Evolutionary conservation across 176 grass and related monocot species (phyloP), one percentile per base, ranked within the genome.

Genomic region (Paspalum notatum): DNA sequence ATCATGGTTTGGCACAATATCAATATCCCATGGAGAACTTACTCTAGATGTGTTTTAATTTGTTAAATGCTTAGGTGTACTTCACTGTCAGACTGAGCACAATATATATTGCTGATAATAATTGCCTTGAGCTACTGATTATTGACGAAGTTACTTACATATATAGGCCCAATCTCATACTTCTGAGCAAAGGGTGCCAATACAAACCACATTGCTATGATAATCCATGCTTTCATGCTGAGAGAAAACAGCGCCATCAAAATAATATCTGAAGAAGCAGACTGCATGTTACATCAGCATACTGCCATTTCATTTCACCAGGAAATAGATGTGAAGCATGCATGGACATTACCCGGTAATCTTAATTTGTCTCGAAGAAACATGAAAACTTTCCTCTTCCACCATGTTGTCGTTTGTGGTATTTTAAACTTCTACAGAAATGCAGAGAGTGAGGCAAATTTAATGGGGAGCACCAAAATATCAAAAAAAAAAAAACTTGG

Each of bases 211-310:
- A 93, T 45, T 40, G 88, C 17, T 9, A 89, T 94, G 25, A 80
- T 79, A 71, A 75, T 60, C 95, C 95, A 98, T 84, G 88, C 78
- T 80, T 93, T 98, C 71, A 93, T 78, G 62, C 79, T 87, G 68
- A 95, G 81, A 25, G 95, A 98, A 70, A 95, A 98, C n/a, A 98
- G 78, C 25, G 66, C 90, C 81, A 98, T 93, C 70, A 98, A 72
- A 82, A 98, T 14, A 61, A 98, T 91, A 91, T 95, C 92, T 95
- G 89, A 70, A 80, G 73, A 91, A 42, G 87, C 26, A 21, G 52
- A 70, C 63, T 62, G 41, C 46, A 27, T 0, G 11, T 13, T 66
- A 54, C 40, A 82, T 40, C 61, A 82, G 67, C 12, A 64, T 5
- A 24, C 11, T 22, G 73, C 27, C 68, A 68, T 42, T 66, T 79